phyloP scores from a whole-genome alignment of 2,329 filamentous ascomycete genomes.

The Diatrype stigma region DNA sequence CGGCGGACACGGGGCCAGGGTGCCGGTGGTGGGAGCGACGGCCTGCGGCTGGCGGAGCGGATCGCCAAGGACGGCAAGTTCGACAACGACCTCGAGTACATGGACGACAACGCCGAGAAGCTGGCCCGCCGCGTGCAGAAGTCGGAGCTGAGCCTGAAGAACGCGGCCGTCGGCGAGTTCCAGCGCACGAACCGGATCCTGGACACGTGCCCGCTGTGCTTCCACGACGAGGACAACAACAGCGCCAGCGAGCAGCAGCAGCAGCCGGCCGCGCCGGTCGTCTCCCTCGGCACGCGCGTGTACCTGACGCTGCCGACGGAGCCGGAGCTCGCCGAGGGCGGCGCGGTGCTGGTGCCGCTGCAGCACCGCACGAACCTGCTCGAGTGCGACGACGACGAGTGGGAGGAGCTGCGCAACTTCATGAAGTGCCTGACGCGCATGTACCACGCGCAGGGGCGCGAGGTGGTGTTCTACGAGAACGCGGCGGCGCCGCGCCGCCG shows the following conservation, averaged over 20 bases:
- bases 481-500: slow-evolving; percentile 74
- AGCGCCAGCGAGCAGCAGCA: slow-evolving; percentile 36
- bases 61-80: slow-evolving; percentile 93
- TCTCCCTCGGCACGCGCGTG: slow-evolving; percentile 80
- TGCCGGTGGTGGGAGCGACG: slow-evolving; percentile 78
- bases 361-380: slow-evolving; percentile 84
- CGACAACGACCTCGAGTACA: slow-evolving; percentile 88
- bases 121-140: slow-evolving; percentile 84
- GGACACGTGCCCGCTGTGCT: slow-evolving; percentile 84
- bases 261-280: slow-evolving; percentile 76
- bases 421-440: slow-evolving; percentile 94
- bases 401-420: slow-evolving; percentile 98
- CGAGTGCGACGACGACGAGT: slow-evolving; percentile 98
- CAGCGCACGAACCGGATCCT: slow-evolving; percentile 84
- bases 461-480: slow-evolving; percentile 97
- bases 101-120: slow-evolving; percentile 93
- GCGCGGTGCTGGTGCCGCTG: slow-evolving; percentile 84
- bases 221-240: slow-evolving; percentile 81
- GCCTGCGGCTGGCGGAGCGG: slow-evolving; percentile 77
- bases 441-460: slow-evolving; percentile 89
- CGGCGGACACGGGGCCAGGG: slow-evolving; percentile 75
- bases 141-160: slow-evolving; percentile 82
- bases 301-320: slow-evolving; percentile 87
- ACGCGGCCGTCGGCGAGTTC: slow-evolving; percentile 80
- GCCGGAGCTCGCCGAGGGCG: slow-evolving; percentile 78